Percentiles rank a stretch among this genome's conserved stretches.
Conservation (phyloP, 2,329 filamentous ascomycete species). For the Aureobasidium namibiae region DNA sequence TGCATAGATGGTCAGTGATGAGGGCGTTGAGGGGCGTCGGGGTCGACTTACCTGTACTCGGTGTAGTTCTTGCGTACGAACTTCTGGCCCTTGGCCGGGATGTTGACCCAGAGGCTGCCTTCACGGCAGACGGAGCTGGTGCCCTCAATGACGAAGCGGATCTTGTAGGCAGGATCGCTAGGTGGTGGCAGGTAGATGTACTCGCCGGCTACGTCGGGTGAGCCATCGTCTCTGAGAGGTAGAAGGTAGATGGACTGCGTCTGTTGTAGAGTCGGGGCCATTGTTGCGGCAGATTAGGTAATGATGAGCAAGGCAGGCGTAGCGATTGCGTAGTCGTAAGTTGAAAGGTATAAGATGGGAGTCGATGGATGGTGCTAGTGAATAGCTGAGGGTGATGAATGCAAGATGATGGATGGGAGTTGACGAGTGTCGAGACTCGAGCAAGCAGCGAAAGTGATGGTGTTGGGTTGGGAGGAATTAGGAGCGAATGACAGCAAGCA, state of each 20-base stretch:
- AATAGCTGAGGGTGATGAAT: background rate
- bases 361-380: background rate
- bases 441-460: constrained; percentile 4
- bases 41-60: constrained; percentile 69
- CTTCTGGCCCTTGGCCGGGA: constrained; percentile 65
- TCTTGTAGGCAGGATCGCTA: constrained; percentile 59
- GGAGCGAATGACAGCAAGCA: background rate
- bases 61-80: constrained; percentile 75
- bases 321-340: background rate
- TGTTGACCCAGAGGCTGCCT: constrained; percentile 94
- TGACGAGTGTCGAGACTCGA: background rate
- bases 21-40: background rate
- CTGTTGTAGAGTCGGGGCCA: constrained; percentile 30
- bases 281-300: constrained; percentile 15
- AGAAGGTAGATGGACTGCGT: constrained; percentile 63
- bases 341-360: background rate
- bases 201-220: constrained; percentile 76
- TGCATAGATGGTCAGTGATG: constrained; percentile 29
- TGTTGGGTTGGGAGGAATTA: background rate
- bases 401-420: background rate
- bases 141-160: constrained; percentile 87
- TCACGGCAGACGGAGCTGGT: constrained; percentile 92
- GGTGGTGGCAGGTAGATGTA: constrained; percentile 88
- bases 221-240: constrained; percentile 85
- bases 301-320: background rate